Base-by-base conservation (phyloP, 2,329 filamentous ascomycete genomes). In the Fusarium tanahbumbuense region DNA sequence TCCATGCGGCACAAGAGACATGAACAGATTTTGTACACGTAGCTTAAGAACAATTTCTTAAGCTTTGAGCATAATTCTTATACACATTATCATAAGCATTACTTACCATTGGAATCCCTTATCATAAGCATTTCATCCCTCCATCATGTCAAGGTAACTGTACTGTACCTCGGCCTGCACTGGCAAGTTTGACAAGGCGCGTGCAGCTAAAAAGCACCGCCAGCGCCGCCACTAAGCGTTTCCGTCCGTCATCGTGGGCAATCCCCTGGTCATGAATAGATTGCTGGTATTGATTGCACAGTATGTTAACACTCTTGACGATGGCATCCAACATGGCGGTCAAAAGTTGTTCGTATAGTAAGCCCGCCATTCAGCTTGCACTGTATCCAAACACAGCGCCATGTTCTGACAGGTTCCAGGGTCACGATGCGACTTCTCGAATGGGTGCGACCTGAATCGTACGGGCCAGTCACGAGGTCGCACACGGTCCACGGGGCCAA, bases 381-480 rank as follows among this genome's bases (percentile, higher is more conserved):
- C 68, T 71, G 68, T 71, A 72, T 70, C 44, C 54, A 55, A 57
- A 37, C 10, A 23, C 23, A 46, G 23, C 49, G 23, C 23, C 34
- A 27, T 28, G 18, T 40, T 47, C 68, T 67, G 53, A 70, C 67
- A 70, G 53, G 67, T 70, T 60, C 52, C 44, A 55, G 57, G 67
- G 68, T 71, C 52, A 68, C 68, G 68, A 70, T 71, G 68, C 59
- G 55, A 55, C 64, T 56, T 60, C 32, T 68, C 40, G 54, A 67
- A 68, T 64, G 67, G 67, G 45, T 68, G 54, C 47, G 49, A 41
- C 46, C 27, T 71, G 68, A 64, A 54, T 66, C 68, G 44, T 37
- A 34, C 42, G 30, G 57, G 30, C 76, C 75, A 78, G 67, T 78
- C 75, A 77, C 66, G 73, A 54, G 68, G 65, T 62, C 63, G 41